Base-by-base conservation (phyloP, 805 yeast genomes). In the Metschnikowia anglica region DNA sequence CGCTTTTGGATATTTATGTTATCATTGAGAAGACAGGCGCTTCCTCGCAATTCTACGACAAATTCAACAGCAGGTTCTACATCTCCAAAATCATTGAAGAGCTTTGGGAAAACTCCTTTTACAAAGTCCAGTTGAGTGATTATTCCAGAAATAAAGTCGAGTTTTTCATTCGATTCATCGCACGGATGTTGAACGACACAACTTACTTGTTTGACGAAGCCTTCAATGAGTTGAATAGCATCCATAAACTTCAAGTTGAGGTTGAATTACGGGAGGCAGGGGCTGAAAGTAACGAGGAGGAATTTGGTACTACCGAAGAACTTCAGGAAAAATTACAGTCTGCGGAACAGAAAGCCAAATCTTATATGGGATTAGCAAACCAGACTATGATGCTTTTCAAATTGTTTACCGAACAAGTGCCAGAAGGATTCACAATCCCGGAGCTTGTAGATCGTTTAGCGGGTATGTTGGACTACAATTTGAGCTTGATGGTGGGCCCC, bases 1-100 rank as follows among this genome's bases (percentile, higher is more conserved):
- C 96, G 0, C 72, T 93, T 43, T 74, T 93, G 64, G 95, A 88
- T 55, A 85, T 89, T 48, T 93, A 91, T 62, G 96, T 93, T 26
- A 88, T 87, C 74, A 90, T 91, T 38, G 99, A 93, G 62, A 89
- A 87, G 57, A 93, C 99, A 0, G 99, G 99, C 8, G 85, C 97
- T 2, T 83, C 91, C 6, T 81, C 95, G 0, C 98, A 93, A 64
- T 93, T 91, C 60, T 91, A 91, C 62, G 99, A 93, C 63, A 93
- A 93, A 65, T 93, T 93, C 68, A 90, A 88, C 62, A 79, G 88
- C 33, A 77, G 99, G 61, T 91, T 81, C 63, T 84, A 88, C 59
- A 87, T 93, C 21, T 85, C 97, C 0, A 78, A 78, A 35, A 84
- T 93, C 25, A 67, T 93, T 55, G 91, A 88, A 60, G 81, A 82